Evolutionary conservation across 441 rosid genomes (phyloP).

Genomic region (Breynia disticha): DNA sequence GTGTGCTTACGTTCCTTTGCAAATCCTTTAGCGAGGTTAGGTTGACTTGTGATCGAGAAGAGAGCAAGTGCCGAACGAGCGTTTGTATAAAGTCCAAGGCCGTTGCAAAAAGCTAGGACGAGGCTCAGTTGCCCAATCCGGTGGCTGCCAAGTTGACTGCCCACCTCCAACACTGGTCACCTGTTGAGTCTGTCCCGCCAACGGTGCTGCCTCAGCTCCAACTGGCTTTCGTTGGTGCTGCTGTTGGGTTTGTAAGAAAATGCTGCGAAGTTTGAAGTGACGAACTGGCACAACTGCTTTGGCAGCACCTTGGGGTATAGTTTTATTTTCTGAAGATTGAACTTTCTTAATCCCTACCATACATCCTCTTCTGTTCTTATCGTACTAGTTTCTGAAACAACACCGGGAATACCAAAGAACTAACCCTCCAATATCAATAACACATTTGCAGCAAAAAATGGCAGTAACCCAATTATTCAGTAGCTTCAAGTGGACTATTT

Average conservation of each 20-base stretch:
- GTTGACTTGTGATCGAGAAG: too few relatives aligned
- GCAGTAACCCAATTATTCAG: too few relatives aligned
- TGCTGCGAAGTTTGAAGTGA: slow-evolving; percentile 29
- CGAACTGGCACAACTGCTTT: slow-evolving; percentile 19
- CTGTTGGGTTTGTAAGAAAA: slow-evolving; percentile 20
- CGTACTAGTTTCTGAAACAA: not conserved
- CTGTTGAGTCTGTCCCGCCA: slow-evolving; percentile 36
- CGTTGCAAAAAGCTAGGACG: too few relatives aligned
- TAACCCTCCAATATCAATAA: too few relatives aligned
- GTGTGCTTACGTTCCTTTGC: too few relatives aligned
- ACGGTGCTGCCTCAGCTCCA: slow-evolving; percentile 32
- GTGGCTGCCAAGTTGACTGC: slow-evolving; percentile 93
- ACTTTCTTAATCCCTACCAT: slow-evolving; percentile 88
- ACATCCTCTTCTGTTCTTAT: slow-evolving; percentile 36
- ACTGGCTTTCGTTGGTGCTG: slow-evolving; percentile 26
- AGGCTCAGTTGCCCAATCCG: slow-evolving; percentile 96
- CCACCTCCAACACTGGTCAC: slow-evolving; percentile 71
- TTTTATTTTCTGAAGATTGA: slow-evolving; percentile 66
- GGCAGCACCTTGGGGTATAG: slow-evolving; percentile 20
- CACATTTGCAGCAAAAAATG: too few relatives aligned
- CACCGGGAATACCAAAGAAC: too few relatives aligned
- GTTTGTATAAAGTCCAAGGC: too few relatives aligned
- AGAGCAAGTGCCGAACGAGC: too few relatives aligned
- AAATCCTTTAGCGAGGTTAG: too few relatives aligned
- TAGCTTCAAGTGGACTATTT: too few relatives aligned